These are phyloP conservation scores for Myrmaecium sp. DNA, from an alignment of 2,329 filamentous ascomycete genomes.

Conservation along the genomic window DNA sequence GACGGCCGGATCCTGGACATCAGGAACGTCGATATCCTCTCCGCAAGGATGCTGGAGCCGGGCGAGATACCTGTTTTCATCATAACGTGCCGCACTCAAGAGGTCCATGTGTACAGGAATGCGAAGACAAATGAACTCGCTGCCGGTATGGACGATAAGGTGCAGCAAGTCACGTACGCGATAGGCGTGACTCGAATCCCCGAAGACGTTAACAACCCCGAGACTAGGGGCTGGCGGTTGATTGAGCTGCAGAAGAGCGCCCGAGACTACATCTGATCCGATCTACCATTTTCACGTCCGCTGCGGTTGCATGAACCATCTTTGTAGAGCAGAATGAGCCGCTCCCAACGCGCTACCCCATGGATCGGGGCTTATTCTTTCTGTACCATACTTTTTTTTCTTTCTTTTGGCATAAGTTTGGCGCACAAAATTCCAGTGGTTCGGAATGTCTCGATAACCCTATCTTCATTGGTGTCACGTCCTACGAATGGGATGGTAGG, in stretches of 20 bases:
- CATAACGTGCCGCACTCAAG: constrained; percentile 88
- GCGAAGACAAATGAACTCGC: constrained; percentile 78
- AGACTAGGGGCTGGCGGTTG: constrained; percentile 90
- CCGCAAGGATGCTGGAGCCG: constrained; percentile 64
- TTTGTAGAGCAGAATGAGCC: too few relatives aligned
- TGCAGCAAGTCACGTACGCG: constrained; percentile 94
- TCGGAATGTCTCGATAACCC: too few relatives aligned
- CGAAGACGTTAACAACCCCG: constrained; percentile 91
- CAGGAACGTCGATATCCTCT: constrained; percentile 75
- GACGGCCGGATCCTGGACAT: constrained; percentile 94
- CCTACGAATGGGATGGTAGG: too few relatives aligned
- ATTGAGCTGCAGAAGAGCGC: constrained; percentile 99
- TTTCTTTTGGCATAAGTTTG: too few relatives aligned
- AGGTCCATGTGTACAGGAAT: constrained; percentile 93
- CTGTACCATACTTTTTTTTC: too few relatives aligned
- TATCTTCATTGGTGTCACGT: too few relatives aligned
- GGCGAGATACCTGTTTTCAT: constrained; percentile 92
- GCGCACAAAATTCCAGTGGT: too few relatives aligned
- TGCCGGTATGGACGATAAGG: constrained; percentile 96
- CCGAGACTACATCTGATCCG: constrained; percentile 60
- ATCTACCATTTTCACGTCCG: background rate
- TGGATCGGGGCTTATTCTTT: too few relatives aligned
- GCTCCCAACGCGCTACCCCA: too few relatives aligned
- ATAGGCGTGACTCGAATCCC: constrained; percentile 88
- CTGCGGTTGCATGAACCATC: too few relatives aligned